Evolutionary conservation across 2,329 filamentous ascomycete genomes (phyloP).

Genomic region (Ampelomyces quisqualis): DNA sequence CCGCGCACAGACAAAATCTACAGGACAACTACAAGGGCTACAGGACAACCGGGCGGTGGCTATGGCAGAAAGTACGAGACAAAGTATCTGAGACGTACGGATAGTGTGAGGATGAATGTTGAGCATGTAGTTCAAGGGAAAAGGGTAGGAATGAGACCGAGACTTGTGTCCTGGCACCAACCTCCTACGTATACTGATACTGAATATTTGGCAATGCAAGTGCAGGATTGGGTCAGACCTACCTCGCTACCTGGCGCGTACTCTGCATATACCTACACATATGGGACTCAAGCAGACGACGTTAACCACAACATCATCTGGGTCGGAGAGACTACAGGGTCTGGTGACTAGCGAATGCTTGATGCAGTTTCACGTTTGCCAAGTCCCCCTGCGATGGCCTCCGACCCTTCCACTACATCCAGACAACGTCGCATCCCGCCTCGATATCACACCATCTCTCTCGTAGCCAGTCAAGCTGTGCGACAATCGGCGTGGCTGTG

Average conservation of each 20-base stretch:
- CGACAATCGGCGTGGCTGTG: slow-evolving; percentile 11
- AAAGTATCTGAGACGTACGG: slow-evolving; percentile 34
- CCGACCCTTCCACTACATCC: slow-evolving; percentile 16
- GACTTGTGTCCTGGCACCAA: too few species aligned
- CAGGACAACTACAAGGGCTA: too few species aligned
- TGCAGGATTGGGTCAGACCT: too few species aligned
- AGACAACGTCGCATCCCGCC: slow-evolving; percentile 7
- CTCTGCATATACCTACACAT: too few species aligned
- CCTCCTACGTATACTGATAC: too few species aligned
- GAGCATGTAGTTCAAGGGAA: slow-evolving; percentile 25
- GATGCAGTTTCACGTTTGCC: not conserved
- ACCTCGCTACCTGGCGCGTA: too few species aligned
- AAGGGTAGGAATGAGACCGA: too few species aligned
- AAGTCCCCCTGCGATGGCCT: slow-evolving; percentile 11
- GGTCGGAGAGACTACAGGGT: slow-evolving; percentile 7
- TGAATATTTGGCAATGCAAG: too few species aligned
- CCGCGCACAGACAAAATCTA: too few species aligned
- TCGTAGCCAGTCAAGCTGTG: slow-evolving; percentile 4
- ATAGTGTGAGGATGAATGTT: slow-evolving; percentile 37
- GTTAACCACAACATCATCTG: too few species aligned
- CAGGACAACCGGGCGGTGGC: slow-evolving; percentile 33
- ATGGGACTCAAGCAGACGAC: too few species aligned
- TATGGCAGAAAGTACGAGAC: slow-evolving; percentile 36
- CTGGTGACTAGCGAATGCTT: too few species aligned
- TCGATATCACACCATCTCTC: slow-evolving; percentile 7